Conservation (phyloP, 768 basidiomycete genomes). For the Lyophyllum decastes region DNA sequence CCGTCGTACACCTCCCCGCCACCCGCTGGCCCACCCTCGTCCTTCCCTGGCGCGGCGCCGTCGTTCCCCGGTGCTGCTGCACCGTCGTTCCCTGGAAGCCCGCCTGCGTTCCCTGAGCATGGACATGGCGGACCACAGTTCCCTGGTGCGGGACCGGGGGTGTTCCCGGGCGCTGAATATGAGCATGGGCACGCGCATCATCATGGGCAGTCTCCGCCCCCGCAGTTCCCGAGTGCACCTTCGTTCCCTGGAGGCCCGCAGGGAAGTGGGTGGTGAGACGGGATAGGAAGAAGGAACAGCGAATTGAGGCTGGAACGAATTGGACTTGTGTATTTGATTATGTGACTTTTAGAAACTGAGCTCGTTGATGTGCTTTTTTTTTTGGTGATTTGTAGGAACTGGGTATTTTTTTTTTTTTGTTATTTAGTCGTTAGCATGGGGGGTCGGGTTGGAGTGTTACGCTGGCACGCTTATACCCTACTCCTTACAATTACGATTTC, state of each 20-base stretch:
- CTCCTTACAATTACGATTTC: too few species aligned
- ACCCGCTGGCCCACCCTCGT: slow-evolving; percentile 19
- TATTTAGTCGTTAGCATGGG: too few species aligned
- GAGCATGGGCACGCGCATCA: not conserved
- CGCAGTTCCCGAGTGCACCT: slow-evolving; percentile 30
- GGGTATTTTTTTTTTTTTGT: too few species aligned
- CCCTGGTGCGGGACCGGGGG: slow-evolving; percentile 29
- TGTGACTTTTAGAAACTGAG: too few species aligned
- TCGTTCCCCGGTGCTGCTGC: slow-evolving; percentile 29
- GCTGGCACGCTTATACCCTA: too few species aligned
- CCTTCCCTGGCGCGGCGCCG: slow-evolving; percentile 31
- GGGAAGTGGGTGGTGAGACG: slow-evolving; percentile 1
- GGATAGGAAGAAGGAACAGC: too few species aligned
- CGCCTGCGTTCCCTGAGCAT: slow-evolving; percentile 19
- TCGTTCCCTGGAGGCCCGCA: slow-evolving; percentile 4
- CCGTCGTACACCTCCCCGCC: slow-evolving; percentile 24
- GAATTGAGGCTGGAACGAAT: too few species aligned
- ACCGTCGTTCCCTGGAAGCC: slow-evolving; percentile 26
- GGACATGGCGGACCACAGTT: slow-evolving; percentile 10
- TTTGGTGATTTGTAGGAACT: too few species aligned
- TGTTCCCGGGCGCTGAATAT: slow-evolving; percentile 32
- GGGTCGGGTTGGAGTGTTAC: too few species aligned
- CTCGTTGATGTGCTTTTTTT: too few species aligned
- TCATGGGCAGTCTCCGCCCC: slow-evolving; percentile 14
- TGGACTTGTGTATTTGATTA: too few species aligned